phyloP scores from a whole-genome alignment of 176 grass and related monocot genomes.

The Phyllostachys edulis region DNA sequence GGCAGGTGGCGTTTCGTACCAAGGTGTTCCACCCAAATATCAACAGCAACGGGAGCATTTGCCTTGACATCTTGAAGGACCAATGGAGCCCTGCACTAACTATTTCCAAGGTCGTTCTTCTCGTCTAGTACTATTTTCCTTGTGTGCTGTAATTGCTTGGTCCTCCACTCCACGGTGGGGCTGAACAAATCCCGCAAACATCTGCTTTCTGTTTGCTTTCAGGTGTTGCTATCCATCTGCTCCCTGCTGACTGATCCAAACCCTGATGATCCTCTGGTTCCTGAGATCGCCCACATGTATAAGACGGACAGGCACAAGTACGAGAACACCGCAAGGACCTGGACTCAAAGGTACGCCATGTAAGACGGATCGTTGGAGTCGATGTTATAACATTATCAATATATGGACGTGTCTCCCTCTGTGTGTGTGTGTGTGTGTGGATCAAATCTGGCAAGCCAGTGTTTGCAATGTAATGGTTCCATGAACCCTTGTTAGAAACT shows the following conservation, averaged over 20 bases:
- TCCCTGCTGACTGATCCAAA: conserved; percentile 68
- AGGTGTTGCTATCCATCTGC: conserved; percentile 78
- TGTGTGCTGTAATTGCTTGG: neutral
- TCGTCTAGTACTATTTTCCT: neutral
- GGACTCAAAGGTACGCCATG: conserved; percentile 83
- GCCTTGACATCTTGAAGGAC: conserved; percentile 81
- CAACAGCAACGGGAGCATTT: conserved; percentile 82
- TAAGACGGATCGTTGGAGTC: neutral
- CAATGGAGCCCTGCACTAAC: conserved; percentile 80
- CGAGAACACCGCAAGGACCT: conserved; percentile 63
- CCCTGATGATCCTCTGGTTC: conserved; percentile 76
- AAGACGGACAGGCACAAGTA: conserved; percentile 75
- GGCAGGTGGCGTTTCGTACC: conserved; percentile 74
- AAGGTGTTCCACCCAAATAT: conserved; percentile 85
- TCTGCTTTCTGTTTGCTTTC: neutral
- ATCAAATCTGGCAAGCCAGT: neutral
- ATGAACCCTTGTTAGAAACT: neutral
- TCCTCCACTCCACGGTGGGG: neutral
- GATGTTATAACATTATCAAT: conserved; percentile 16
- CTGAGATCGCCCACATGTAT: conserved; percentile 82
- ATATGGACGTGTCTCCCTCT: neutral
- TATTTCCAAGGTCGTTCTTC: conserved; percentile 59
- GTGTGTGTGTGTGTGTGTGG: neutral
- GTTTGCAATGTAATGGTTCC: neutral
- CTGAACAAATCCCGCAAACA: neutral